Evolutionary conservation across 2,329 filamentous ascomycete species (phyloP), one percentile per base, ranked within the genome.

Genomic region (Aspergillus tubingensis): DNA sequence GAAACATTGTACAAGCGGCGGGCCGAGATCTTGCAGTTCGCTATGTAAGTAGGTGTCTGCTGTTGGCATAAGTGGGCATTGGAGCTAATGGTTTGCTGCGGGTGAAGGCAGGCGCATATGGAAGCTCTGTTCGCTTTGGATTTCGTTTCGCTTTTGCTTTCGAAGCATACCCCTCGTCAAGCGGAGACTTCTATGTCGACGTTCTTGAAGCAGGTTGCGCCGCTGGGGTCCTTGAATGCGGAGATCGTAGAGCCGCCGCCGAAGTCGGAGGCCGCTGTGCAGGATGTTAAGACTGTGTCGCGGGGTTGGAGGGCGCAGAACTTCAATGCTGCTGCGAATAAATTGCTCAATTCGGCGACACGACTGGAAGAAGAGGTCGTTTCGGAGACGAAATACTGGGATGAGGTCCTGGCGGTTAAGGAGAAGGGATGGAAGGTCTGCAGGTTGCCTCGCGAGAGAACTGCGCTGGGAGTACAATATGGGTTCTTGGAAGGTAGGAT

Each of bases 391-490:
- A 88, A 85, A 68, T 99, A 96, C 75, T 99, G 95, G 95, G 85
- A 90, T 58, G 89, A 96, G 68, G 85, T 98, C 2, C 80, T 96
- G 50, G 86, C 87, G 8, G 87, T 98, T 48, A 92, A 89, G 65
- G 86, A 92, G 66, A 88, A 88, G 57, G 92, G 93, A 4, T 99
- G 95, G 94, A 88, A 90, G 19, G 81, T 98, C 17, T 94, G 89
- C 67, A 85, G 90, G 52, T 80, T 95, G 43, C 91, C 92, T 0
- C 82, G 87, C 6, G 88, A 94, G 67, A 82, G 83, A 53, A 86
- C 91, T 67, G 88, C 87, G 0, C 82, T 98, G 53, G 92, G 90
- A 19, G 94, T 98, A 38, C 88, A 91, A 64, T 97, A 94, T 76
- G 95, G 94, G 7, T 96, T 96, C 71, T 84, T 89, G 11, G 94